Percentiles rank a stretch among this genome's conserved stretches.
These are phyloP conservation scores for Petunia axillaris DNA, from an alignment of 257 asterid genomes.

Conservation along the genomic window DNA sequence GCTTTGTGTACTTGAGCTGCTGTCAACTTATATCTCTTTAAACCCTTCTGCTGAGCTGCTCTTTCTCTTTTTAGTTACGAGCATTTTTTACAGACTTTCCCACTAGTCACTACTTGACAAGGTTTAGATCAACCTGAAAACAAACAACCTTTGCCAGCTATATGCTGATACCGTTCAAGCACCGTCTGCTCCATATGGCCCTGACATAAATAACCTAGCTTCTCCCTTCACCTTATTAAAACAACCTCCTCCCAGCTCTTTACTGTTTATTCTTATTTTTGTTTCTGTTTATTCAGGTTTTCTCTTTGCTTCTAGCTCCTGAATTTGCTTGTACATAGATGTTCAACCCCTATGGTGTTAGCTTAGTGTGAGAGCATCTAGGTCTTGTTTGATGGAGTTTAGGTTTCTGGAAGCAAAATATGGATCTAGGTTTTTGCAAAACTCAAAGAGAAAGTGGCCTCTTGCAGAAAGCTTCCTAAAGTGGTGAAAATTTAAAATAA, in stretches of 20 bases:
- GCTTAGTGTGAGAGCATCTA: background rate
- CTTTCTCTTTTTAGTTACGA: background rate
- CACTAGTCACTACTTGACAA: conserved; percentile 2
- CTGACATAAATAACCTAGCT: no score
- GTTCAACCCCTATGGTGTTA: background rate
- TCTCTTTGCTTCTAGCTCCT: background rate
- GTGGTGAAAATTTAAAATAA: background rate
- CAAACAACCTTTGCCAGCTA: background rate
- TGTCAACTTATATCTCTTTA: conserved; percentile 1
- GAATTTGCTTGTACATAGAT: conserved; percentile 13
- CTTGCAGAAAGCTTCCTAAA: background rate
- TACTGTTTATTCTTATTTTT: background rate
- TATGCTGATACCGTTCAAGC: no score
- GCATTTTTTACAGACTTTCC: background rate
- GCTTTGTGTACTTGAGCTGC: background rate
- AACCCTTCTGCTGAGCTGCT: background rate
- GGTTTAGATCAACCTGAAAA: background rate
- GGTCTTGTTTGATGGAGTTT: background rate
- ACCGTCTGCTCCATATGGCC: no score
- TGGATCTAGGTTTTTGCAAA: background rate
- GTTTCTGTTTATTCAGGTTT: background rate
- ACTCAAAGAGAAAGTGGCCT: background rate
- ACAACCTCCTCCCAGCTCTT: background rate
- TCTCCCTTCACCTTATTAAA: no score
- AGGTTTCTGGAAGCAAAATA: background rate